Conservation (phyloP, 345 rosid species). For the Durio zibethinus region DNA sequence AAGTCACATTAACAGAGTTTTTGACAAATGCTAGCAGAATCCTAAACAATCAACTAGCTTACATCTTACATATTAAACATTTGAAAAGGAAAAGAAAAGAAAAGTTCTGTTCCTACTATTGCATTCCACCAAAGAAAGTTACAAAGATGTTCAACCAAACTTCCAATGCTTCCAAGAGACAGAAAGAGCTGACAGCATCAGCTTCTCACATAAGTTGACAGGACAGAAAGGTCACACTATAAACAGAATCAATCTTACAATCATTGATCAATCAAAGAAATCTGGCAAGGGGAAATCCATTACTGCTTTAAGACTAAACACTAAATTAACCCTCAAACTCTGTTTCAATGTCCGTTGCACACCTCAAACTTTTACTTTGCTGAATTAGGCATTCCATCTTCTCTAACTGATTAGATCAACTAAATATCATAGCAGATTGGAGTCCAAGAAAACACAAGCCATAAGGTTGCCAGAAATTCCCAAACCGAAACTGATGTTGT, state of each 20-base stretch:
- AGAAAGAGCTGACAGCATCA: neutral
- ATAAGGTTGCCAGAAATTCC: neutral
- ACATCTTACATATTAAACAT: neutral
- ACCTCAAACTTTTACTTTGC: neutral
- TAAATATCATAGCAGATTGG: neutral
- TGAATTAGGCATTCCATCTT: neutral
- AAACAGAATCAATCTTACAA: constrained; percentile 28
- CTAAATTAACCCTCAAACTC: constrained; percentile 2
- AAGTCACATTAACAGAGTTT: neutral
- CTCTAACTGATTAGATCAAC: neutral
- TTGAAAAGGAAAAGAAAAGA: neutral
- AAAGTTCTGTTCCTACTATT: neutral
- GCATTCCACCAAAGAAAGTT: constrained; percentile 1
- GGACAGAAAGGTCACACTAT: constrained; percentile 11
- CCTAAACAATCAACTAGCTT: neutral
- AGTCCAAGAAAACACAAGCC: neutral
- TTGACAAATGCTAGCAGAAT: neutral
- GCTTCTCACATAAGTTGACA: constrained; percentile 11
- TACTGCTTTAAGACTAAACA: neutral
- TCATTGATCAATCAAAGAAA: constrained; percentile 9
- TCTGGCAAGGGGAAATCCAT: constrained; percentile 9
- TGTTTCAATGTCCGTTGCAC: neutral
- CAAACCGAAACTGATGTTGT: neutral
- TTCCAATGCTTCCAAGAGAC: neutral
- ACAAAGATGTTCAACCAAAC: neutral